Evolutionary conservation across 2,329 filamentous ascomycete species (phyloP).

Genomic region (Botrytis medusae): DNA sequence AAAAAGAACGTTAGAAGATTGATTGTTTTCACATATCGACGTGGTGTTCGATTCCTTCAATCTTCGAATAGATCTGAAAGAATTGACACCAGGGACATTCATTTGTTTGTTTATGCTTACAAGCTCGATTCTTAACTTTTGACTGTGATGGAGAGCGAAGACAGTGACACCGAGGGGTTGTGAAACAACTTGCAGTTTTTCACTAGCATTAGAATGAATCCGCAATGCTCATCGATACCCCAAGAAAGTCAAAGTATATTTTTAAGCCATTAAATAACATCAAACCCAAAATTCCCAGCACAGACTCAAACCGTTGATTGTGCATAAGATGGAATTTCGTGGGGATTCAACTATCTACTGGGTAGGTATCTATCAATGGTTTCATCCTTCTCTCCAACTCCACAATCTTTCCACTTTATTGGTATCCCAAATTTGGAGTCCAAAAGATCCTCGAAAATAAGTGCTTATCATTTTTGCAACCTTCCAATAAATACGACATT

Average conservation of each 20-base stretch:
- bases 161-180: neutral
- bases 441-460: neutral
- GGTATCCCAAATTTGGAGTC: neutral
- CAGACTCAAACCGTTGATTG: neutral
- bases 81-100: neutral
- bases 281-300: neutral
- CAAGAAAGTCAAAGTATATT: neutral
- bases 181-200: neutral
- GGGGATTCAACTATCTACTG: conserved; percentile 8
- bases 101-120: neutral
- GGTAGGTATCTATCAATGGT: conserved; percentile 14
- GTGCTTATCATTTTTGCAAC: neutral
- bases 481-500: conserved; percentile 1
- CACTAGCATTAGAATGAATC: neutral
- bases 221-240: neutral
- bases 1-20: neutral
- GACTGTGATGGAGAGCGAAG: neutral
- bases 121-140: neutral
- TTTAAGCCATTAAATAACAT: neutral
- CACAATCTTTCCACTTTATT: neutral
- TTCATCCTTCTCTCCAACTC: conserved; percentile 24
- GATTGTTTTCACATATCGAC: neutral
- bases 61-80: neutral
- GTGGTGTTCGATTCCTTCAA: too few relatives aligned
- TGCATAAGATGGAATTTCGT: conserved; percentile 9